Base-by-base conservation (phyloP, 2,329 filamentous ascomycete genomes). In the Trichoderma harzianum region DNA sequence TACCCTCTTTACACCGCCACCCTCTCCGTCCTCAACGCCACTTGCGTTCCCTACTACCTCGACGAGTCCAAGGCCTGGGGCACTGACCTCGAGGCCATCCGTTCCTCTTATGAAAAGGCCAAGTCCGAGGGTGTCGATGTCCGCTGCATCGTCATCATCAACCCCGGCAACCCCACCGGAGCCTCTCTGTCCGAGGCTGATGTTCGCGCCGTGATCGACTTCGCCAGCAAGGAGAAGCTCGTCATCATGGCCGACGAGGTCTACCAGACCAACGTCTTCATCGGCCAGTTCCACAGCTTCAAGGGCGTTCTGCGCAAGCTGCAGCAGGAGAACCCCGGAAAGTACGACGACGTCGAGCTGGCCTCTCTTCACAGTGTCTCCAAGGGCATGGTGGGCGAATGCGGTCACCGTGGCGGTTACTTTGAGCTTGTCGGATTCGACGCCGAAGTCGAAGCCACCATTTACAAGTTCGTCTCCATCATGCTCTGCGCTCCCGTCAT, bases 361-460 rank as follows among this genome's bases (percentile, higher is more conserved):
- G 95, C 92, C 63, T 97, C 94, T 67, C 87, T 99, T 75, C 95
- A 99, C 87, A 95, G 92, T 78, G 88, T 97, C 70, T 97, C 94
- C 80, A 99, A 99, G 89, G 96, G 96, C 78, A 98, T 99, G 95
- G 93, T 98, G 10, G 96, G 96, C 79, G 96, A 99, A 86, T 99
- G 96, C 81, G 96, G 96, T 67, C 96, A 99, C 86, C 93, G 96
- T 75, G 96, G 95, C 77, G 96, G 96, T 69, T 99, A 97, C 88
- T 98, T 98, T 80, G 96, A 99, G 87, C 90, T 99, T 71, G 89
- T 95, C 72, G 93, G 93, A 76, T 98, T 99, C 82, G 90, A 97
- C 80, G 84, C 89, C 12, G 87, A 92, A 78, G 96, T 99, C 75
- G 91, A 93, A 79, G 93, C 92, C 75, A 92, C 98, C 85, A 95